phyloP scores from a whole-genome alignment of 192 early-diverging fungal genomes.

The Piromyces finnis region DNA sequence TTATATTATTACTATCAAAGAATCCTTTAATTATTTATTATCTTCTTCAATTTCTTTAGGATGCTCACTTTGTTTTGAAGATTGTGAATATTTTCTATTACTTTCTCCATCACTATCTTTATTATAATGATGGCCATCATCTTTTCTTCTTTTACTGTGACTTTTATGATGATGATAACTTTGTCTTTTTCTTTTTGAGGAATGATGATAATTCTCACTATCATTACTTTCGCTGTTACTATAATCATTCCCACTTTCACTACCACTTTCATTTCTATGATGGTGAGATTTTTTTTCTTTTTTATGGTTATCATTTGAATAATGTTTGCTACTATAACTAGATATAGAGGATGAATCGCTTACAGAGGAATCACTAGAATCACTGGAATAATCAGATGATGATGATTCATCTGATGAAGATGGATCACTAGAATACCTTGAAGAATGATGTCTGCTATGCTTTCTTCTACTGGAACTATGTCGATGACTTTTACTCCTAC shows the following conservation, averaged over 20 bases:
- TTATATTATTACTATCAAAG: too few species aligned
- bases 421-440: neutral
- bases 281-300: neutral
- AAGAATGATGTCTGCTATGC: neutral
- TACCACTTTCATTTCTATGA: neutral
- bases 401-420: neutral
- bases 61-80: too few species aligned
- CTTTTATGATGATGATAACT: neutral
- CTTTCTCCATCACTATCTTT: neutral
- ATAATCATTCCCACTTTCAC: neutral
- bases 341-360: too few species aligned
- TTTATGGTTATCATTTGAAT: too few species aligned
- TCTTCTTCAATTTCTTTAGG: too few species aligned
- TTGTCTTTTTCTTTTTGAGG: neutral
- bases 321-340: too few species aligned
- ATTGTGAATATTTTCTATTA: too few species aligned
- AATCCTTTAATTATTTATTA: too few species aligned
- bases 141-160: neutral
- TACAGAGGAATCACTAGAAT: neutral
- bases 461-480: neutral
- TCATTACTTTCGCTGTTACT: neutral
- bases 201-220: neutral
- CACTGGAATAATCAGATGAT: neutral
- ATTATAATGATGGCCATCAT: neutral
- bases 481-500: neutral